A percentile compares a stretch with the other conserved stretches of the same genome.
Evolutionary conservation across 2,329 filamentous ascomycete genomes (phyloP).

Genomic region (Cytospora schulzeri): DNA sequence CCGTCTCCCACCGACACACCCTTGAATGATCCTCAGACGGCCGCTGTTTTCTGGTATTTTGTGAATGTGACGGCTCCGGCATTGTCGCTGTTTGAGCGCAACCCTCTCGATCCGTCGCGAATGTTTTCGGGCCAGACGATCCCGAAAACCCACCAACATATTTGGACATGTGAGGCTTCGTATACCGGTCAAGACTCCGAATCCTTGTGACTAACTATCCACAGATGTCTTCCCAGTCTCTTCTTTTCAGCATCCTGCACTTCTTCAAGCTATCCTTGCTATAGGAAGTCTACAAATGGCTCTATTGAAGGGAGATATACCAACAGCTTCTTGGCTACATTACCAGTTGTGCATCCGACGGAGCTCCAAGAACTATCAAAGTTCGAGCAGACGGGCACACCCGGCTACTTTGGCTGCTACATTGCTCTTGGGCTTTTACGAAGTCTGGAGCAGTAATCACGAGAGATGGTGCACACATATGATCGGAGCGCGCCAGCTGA

Average conservation of each 20-base stretch:
- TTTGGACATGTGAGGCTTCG: conserved; percentile 60
- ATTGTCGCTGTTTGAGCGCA: conserved; percentile 84
- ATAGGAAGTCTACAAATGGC: conserved; percentile 86
- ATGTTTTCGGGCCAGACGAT: conserved; percentile 64
- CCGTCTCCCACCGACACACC: conserved; percentile 70
- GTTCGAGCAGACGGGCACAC: conserved; percentile 68
- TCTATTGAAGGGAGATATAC: conserved; percentile 72
- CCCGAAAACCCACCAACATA: conserved; percentile 64
- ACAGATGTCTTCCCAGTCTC: conserved; percentile 79
- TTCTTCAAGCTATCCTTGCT: conserved; percentile 89
- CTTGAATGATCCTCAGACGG: conserved; percentile 76
- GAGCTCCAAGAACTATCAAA: conserved; percentile 73
- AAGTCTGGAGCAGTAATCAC: conserved; percentile 93
- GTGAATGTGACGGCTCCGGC: conserved; percentile 84
- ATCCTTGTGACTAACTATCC: conserved; percentile 33
- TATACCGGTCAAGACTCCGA: neutral
- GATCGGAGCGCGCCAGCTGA: conserved; percentile 77
- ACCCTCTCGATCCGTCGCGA: conserved; percentile 71
- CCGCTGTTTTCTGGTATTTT: conserved; percentile 87
- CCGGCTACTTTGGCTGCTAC: conserved; percentile 86
- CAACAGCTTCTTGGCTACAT: conserved; percentile 84
- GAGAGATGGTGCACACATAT: conserved; percentile 95
- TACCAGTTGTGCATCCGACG: conserved; percentile 84
- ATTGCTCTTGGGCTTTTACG: conserved; percentile 84
- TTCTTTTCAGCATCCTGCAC: conserved; percentile 79